Evolutionary conservation across 768 basidiomycete species (phyloP).

Genomic region (Hygrophoropsis aurantiaca): DNA sequence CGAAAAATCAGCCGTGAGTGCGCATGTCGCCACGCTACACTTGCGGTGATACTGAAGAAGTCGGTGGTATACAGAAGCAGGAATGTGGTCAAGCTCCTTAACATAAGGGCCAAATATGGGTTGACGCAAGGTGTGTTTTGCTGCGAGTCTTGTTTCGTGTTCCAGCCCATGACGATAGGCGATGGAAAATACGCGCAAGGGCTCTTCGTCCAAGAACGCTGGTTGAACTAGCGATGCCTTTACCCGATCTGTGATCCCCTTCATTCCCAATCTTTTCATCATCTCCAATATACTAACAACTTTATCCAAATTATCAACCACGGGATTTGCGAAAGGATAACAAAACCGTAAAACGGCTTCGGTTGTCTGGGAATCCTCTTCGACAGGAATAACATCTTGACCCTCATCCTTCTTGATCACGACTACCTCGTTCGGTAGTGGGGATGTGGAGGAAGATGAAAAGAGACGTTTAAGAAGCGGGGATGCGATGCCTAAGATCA

Average conservation of each 20-base stretch:
- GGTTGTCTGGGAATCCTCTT: conserved; percentile 32
- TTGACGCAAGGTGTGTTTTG: conserved; percentile 32
- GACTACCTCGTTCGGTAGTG: conserved; percentile 26
- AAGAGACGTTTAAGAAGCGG: conserved; percentile 37
- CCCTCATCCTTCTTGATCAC: conserved; percentile 19
- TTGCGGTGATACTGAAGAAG: conserved; percentile 36
- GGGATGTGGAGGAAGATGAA: conserved; percentile 25
- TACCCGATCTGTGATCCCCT: conserved; percentile 27
- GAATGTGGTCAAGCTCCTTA: conserved; percentile 37
- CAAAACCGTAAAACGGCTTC: conserved; percentile 34
- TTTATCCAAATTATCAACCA: conserved; percentile 31
- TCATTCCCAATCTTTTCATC: conserved; percentile 42
- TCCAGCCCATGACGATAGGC: conserved; percentile 36
- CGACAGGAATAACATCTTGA: conserved; percentile 27
- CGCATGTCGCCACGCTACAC: conserved; percentile 28
- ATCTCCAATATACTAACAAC: conserved; percentile 33
- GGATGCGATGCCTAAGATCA: conserved; percentile 42
- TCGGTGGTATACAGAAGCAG: conserved; percentile 34
- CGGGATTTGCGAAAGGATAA: conserved; percentile 36
- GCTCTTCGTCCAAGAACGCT: conserved; percentile 25
- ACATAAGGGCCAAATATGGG: conserved; percentile 34
- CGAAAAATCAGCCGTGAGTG: conserved; percentile 34
- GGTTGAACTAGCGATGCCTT: conserved; percentile 25
- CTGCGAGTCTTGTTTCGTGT: conserved; percentile 33
- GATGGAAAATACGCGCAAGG: conserved; percentile 40